A percentile compares a stretch with the other conserved stretches of the same genome.
Evolutionary conservation across 768 basidiomycete genomes (phyloP).

Genomic region (Mrakia hoshinonis): DNA sequence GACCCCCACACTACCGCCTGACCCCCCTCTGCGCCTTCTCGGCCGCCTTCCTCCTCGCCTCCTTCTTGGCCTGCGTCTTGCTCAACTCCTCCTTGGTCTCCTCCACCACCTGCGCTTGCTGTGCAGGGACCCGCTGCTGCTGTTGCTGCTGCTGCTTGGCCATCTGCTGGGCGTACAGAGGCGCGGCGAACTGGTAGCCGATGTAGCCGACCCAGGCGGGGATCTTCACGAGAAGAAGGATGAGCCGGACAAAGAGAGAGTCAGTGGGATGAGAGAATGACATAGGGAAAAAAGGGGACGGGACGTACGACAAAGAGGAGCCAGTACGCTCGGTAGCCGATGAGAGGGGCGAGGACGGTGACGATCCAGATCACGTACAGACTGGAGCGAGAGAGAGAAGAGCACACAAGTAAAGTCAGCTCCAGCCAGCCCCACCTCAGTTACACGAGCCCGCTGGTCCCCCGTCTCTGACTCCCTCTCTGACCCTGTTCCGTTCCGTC

Average conservation of each 20-base stretch:
- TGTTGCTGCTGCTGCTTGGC: neutral
- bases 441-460: neutral
- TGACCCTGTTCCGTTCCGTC: neutral
- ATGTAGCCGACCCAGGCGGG: too few relatives aligned
- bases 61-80: slow-evolving; percentile 1
- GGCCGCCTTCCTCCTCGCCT: neutral
- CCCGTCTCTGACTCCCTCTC: too few relatives aligned
- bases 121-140: neutral
- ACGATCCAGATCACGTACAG: slow-evolving; percentile 61
- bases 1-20: neutral
- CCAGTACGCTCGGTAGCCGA: slow-evolving; percentile 47
- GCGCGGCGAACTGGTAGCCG: too few relatives aligned
- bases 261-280: neutral
- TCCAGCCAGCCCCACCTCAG: neutral
- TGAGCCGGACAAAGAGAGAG: neutral
- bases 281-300: neutral
- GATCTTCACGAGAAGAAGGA: neutral
- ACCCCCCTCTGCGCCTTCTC: slow-evolving; percentile 7
- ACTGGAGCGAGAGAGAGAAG: slow-evolving; percentile 30
- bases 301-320: slow-evolving; percentile 55
- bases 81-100: neutral
- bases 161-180: too few relatives aligned
- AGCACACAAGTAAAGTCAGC: neutral
- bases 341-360: slow-evolving; percentile 40
- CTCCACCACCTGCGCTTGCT: neutral